Conservation (phyloP, 768 basidiomycete genomes). For the Rhodosporidiobolus sp. region DNA sequence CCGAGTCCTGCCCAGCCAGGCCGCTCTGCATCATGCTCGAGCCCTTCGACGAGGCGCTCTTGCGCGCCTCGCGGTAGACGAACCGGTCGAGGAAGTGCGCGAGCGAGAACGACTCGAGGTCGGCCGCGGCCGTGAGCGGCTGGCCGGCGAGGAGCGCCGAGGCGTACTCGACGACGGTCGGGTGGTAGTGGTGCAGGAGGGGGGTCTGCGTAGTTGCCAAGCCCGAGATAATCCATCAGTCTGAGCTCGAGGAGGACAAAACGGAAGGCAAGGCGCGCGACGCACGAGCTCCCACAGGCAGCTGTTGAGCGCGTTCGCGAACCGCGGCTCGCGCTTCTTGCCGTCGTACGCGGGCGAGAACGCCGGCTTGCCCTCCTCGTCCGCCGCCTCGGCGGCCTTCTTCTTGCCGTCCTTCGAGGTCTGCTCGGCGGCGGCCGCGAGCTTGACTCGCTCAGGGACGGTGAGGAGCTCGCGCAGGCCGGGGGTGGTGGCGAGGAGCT, state of each 20-base stretch:
- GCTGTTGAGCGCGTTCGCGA: conserved; percentile 70
- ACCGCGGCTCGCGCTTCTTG: conserved; percentile 83
- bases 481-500: conserved; percentile 59
- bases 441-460: conserved; percentile 44
- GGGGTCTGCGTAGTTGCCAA: conserved; percentile 58
- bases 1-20: conserved; percentile 59
- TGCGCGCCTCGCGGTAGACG: conserved; percentile 93
- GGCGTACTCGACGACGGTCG: conserved; percentile 79
- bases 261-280: background rate
- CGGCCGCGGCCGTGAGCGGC: conserved; percentile 74
- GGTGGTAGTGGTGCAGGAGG: conserved; percentile 82
- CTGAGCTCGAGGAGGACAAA: background rate
- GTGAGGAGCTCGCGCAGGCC: conserved; percentile 56
- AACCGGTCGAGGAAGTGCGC: conserved; percentile 95
- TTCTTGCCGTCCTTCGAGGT: background rate
- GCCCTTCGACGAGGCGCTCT: conserved; percentile 65
- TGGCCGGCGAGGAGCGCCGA: conserved; percentile 70
- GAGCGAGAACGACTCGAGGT: conserved; percentile 87
- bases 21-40: conserved; percentile 94
- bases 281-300: conserved; percentile 88
- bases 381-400: conserved; percentile 3
- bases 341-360: conserved; percentile 64
- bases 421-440: conserved; percentile 39
- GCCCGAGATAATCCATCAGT: too few species aligned
- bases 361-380: conserved; percentile 3